Base-by-base conservation (phyloP, 148 eudicot species). In the Persicaria tinctoria region DNA sequence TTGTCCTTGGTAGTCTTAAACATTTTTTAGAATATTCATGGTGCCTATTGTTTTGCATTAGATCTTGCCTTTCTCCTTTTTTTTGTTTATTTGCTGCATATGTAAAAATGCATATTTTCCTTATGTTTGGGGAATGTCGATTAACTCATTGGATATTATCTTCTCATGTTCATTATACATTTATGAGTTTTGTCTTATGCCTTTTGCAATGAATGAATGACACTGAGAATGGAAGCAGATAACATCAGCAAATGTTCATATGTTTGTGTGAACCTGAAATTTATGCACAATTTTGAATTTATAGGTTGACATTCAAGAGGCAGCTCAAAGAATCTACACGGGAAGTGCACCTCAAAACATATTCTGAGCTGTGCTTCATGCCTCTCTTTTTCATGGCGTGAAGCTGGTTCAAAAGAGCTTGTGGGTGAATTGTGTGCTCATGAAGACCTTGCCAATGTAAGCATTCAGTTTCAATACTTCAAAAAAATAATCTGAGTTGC, bases 391-490 rank as follows among this genome's bases (percentile, higher is more conserved):
- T 17, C 53, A 3, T 17, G 18, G n/a, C n/a, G 8, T 16, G 73
- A 23, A 70, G 44, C 53, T 47, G 54, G 16, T 41, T n/a, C 41
- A 23, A 54, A 23, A 18, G 73, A 70, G 53, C 73, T 70, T 70
- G 53, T 70, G 51, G 47, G 41, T 38, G 73, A 47, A 46, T 46
- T 70, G 53, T 47, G 73, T 70, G 54, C 51, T 17, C 32, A 70
- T 48, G 73, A 70, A 13, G 54, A 50, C 53, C 73, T 70, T 70
- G 73, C 54, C 41, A 70, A 70, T 46, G 73, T 70, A 70, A 47
- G 73, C 16, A 0, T 17, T 45, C 50, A 1, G 73, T n/a, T 70
- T 70, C 14, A 13, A 46, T 47, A 9, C 8, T 70, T 70, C 12
- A 13, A 4, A 44, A 27, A 3, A 10, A n/a, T n/a, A 8, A 3